These are phyloP conservation scores for Penicillium chermesinum DNA, from an alignment of 495 filamentous ascomycete species.

Conservation along the genomic window DNA sequence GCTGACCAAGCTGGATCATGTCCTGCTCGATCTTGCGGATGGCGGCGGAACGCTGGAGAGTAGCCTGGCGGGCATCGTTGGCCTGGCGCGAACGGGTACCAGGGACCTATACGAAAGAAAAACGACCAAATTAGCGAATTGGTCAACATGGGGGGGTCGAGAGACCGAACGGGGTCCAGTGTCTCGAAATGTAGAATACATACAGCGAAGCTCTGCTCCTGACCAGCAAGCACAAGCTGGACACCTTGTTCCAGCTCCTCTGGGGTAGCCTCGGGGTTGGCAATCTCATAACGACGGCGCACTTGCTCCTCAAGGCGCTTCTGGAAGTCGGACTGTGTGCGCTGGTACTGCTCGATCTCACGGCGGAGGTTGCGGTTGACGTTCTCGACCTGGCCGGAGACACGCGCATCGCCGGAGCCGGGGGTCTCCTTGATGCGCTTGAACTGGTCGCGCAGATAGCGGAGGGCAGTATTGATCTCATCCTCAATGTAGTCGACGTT, in stretches of 20 bases:
- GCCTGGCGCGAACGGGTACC: constrained; percentile 76
- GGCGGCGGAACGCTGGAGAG: constrained; percentile 77
- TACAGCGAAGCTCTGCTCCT: constrained; percentile 70
- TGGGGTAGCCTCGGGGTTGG: constrained; percentile 76
- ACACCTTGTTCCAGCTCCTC: constrained; percentile 73
- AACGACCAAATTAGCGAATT: constrained; percentile 15
- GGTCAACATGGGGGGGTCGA: neutral
- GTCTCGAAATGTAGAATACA: constrained; percentile 7
- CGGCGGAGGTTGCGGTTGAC: constrained; percentile 72
- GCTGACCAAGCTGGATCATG: constrained; percentile 74
- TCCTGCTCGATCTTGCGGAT: constrained; percentile 87
- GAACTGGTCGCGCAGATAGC: constrained; percentile 65
- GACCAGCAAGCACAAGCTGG: constrained; percentile 59
- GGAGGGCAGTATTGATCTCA: constrained; percentile 77
- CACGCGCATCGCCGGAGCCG: constrained; percentile 61
- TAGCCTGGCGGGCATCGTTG: constrained; percentile 67
- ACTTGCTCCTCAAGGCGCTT: constrained; percentile 75
- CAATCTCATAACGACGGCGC: constrained; percentile 84
- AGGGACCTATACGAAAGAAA: constrained; percentile 43
- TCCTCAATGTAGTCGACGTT: constrained; percentile 63
- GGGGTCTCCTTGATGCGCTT: constrained; percentile 74
- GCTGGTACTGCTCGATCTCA: constrained; percentile 75
- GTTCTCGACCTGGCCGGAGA: constrained; percentile 70
- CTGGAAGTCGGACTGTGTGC: constrained; percentile 68
- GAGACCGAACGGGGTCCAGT: neutral